Evolutionary conservation across 164 flowering plant species (phyloP).

Genomic region (Annona squamosa): DNA sequence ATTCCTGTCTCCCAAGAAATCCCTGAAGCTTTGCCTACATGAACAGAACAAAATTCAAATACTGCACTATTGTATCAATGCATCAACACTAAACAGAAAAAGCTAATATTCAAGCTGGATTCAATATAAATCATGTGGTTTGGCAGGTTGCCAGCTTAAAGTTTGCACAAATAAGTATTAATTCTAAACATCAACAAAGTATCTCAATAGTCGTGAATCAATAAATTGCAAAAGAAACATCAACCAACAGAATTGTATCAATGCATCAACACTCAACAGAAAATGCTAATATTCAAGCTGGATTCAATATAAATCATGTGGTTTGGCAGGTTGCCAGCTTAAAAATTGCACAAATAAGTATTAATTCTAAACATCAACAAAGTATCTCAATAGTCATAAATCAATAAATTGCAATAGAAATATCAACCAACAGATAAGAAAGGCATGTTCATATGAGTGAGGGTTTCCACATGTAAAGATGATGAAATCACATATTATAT

Average conservation of each 20-base stretch:
- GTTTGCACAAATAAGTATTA: background rate
- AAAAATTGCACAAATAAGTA: background rate
- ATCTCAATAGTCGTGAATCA: background rate
- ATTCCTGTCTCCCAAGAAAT: slow-evolving; percentile 75
- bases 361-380: too few species aligned
- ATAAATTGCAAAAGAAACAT: too few species aligned
- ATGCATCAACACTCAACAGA: background rate
- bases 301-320: background rate
- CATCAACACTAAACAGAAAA: background rate
- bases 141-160: background rate
- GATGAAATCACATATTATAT: background rate
- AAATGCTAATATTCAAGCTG: background rate
- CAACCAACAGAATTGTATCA: background rate
- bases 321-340: background rate
- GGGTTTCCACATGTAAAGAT: background rate
- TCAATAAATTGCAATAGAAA: background rate
- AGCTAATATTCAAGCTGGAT: background rate
- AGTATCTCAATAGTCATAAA: background rate
- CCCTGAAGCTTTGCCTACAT: slow-evolving; percentile 86
- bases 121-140: background rate
- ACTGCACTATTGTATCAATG: background rate
- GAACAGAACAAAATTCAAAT: slow-evolving; percentile 2
- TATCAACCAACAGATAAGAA: background rate
- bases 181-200: too few species aligned
- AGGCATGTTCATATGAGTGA: background rate